A percentile compares a stretch with the other conserved stretches of the same genome.
Evolutionary conservation across 139 green algal genomes (phyloP).

Genomic region (Micractinium conductrix): DNA sequence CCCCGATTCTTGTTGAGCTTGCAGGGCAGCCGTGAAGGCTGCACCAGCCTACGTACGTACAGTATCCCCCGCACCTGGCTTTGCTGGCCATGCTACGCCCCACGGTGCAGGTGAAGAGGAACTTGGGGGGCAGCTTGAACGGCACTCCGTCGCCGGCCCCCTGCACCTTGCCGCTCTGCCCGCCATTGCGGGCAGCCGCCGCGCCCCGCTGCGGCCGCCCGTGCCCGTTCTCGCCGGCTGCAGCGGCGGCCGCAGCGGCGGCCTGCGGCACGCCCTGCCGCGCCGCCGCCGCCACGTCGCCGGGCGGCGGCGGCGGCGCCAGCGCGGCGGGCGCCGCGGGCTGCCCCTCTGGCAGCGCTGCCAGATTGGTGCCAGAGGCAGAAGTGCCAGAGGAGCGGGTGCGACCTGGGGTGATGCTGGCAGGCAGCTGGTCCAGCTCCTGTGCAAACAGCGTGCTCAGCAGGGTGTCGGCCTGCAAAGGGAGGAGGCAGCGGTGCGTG

Average conservation of each 20-base stretch:
- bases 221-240: background rate
- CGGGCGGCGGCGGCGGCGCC: background rate
- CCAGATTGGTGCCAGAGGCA: constrained; percentile 15
- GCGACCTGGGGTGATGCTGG: constrained; percentile 23
- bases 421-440: constrained; percentile 32
- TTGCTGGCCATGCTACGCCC: constrained; percentile 56
- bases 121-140: constrained; percentile 73
- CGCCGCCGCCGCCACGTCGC: constrained; percentile 7
- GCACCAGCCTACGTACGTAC: too few species aligned
- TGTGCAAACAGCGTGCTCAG: constrained; percentile 11
- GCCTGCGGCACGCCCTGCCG: constrained; percentile 7
- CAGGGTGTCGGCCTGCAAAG: background rate
- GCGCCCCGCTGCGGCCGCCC: background rate
- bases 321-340: background rate
- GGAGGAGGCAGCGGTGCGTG: background rate
- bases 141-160: constrained; percentile 33
- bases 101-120: constrained; percentile 90
- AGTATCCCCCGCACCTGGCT: constrained; percentile 16
- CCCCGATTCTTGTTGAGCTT: background rate
- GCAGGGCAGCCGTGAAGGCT: too few species aligned
- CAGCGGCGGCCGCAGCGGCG: constrained; percentile 8
- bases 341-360: constrained; percentile 11
- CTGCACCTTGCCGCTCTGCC: constrained; percentile 14
- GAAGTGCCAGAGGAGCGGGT: constrained; percentile 12
- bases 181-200: constrained; percentile 9